Evolutionary conservation across 495 filamentous ascomycete genomes (phyloP), one percentile per base, ranked within the genome.

Genomic region (Aspergillus bridgeri): DNA sequence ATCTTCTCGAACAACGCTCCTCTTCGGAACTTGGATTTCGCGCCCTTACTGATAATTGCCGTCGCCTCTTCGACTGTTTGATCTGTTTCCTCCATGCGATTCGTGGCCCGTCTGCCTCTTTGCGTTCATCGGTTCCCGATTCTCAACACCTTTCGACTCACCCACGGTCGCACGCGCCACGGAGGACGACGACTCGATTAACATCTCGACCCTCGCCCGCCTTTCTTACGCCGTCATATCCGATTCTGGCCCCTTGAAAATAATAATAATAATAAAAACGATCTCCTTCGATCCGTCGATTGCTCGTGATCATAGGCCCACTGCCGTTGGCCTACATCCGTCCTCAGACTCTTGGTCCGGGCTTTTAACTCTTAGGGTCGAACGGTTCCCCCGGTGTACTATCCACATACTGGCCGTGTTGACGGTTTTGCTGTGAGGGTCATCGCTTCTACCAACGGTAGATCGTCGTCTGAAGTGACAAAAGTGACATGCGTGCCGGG

Each of bases 401-500:
- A 38, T 38, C 3, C 33, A 38, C 11, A 15, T 38, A 38, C 33
- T 38, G 13, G 33, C 11, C 33, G 33, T 15, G 33, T 38, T 38
- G 1, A 15, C 9, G 13, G 33, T 38, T 11, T 15, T 38, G 33
- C 9, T 38, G 33, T 11, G 33, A 4, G 33, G 33, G 7, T 15
- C 9, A 38, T 38, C 33, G 33, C 17, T 38, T 13, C 33, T 11
- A 38, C 11, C 33, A 11, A 38, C 33, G 8, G 33, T 15, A 38
- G 33, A 38, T 15, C 17, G 17, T 15, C 13, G 33, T 11, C 33
- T 38, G 33, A 8, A 38, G 33, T 20, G 45, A 47, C 45, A 47
- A n/a, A 51, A 49, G 48, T 69, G 72, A 75, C 65, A 76, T 77
- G 73, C 66, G 62, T 64, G 52, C 69, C 68, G 67, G 60, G 63